These are phyloP conservation scores for Cicer judaicum DNA, from an alignment of 306 rosid genomes.

Conservation along the genomic window DNA sequence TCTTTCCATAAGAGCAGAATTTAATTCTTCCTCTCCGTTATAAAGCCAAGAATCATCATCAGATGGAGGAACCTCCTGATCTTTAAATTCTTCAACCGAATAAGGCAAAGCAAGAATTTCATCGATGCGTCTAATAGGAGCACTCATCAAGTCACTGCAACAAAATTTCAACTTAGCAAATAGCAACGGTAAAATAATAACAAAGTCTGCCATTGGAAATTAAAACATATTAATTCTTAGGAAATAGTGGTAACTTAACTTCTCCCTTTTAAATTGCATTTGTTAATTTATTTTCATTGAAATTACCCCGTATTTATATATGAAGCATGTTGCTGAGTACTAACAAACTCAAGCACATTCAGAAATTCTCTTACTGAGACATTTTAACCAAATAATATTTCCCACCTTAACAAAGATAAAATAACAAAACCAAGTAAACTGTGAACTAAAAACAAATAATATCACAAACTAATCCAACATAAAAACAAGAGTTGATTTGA, in stretches of 20 bases:
- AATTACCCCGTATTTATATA: background rate
- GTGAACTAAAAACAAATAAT: background rate
- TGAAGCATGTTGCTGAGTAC: background rate
- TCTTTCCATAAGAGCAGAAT: conserved; percentile 78
- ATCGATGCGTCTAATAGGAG: conserved; percentile 88
- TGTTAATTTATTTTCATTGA: background rate
- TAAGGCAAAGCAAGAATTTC: conserved; percentile 76
- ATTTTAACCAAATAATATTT: background rate
- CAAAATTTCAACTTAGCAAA: conserved; percentile 41
- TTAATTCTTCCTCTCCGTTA: conserved; percentile 84
- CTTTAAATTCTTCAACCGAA: conserved; percentile 67
- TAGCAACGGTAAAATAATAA: conserved; percentile 35
- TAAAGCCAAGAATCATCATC: conserved; percentile 91
- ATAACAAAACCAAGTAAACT: conserved; percentile 13
- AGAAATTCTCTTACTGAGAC: background rate
- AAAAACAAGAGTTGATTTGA: background rate
- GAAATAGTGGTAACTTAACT: background rate
- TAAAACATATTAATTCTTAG: background rate
- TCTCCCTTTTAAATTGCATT: background rate
- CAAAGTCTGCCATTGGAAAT: background rate
- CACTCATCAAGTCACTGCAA: conserved; percentile 81
- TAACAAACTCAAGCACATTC: too few relatives aligned
- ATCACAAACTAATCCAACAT: background rate
- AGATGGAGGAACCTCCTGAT: conserved; percentile 74
- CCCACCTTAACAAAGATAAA: conserved; percentile 24